phyloP scores from a whole-genome alignment of 2,329 filamentous ascomycete genomes.

The Fusarium hostae region DNA sequence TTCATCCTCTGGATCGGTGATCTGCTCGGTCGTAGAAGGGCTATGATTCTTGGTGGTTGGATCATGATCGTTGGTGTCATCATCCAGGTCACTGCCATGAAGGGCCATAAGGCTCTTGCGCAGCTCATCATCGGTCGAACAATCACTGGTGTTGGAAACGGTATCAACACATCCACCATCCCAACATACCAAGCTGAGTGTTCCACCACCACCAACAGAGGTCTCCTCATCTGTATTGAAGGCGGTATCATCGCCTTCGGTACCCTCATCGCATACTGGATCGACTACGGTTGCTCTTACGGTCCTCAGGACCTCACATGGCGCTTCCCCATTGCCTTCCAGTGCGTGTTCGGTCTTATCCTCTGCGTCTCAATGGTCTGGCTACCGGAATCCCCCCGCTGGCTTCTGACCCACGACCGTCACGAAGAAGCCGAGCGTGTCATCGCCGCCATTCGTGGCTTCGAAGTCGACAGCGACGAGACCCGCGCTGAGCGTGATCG shows the following conservation, averaged over 20 bases:
- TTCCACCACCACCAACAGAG: conserved; percentile 62
- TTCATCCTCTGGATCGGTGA: conserved; percentile 66
- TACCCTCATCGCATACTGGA: conserved; percentile 59
- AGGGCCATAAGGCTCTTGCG: conserved; percentile 51
- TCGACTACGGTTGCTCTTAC: conserved; percentile 55
- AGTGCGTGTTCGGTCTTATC: conserved; percentile 54
- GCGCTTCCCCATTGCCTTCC: conserved; percentile 64
- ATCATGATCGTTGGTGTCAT: conserved; percentile 71
- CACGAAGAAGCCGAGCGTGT: conserved; percentile 53
- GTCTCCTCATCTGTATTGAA: conserved; percentile 64
- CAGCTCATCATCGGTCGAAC: conserved; percentile 64
- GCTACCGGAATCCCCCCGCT: conserved; percentile 60
- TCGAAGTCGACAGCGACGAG: conserved; percentile 63
- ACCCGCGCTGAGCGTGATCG: conserved; percentile 68
- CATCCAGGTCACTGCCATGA: conserved; percentile 62
- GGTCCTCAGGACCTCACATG: conserved; percentile 59
- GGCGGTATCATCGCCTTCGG: conserved; percentile 55
- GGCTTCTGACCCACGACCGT: conserved; percentile 60
- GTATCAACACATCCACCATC: conserved; percentile 61
- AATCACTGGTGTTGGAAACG: conserved; percentile 64
- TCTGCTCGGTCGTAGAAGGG: conserved; percentile 59
- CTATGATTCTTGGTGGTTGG: conserved; percentile 65
- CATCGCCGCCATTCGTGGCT: conserved; percentile 48
- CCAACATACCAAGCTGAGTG: conserved; percentile 68
- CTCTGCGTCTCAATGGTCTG: conserved; percentile 56